These are phyloP conservation scores for Moricandia arvensis DNA, from an alignment of 345 rosid species.

Conservation along the genomic window DNA sequence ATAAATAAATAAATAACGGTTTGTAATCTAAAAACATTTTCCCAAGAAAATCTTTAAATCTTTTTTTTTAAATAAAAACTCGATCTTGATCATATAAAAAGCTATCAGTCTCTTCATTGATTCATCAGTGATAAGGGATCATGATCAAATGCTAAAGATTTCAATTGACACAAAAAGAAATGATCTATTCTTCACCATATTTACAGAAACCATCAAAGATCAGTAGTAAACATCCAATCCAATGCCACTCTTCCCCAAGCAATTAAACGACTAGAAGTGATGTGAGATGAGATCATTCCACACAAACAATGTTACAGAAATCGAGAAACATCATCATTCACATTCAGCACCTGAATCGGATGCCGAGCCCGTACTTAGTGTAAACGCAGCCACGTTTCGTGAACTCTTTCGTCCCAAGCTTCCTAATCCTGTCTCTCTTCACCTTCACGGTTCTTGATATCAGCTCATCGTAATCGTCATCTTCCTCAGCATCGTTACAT, in stretches of 20 bases:
- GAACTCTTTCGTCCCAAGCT: conserved; percentile 36
- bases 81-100: neutral
- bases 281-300: neutral
- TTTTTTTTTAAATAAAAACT: too few relatives aligned
- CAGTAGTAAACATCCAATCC: neutral
- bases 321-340: neutral
- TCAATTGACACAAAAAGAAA: neutral
- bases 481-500: neutral
- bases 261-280: neutral
- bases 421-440: conserved; percentile 54
- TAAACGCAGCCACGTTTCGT: conserved; percentile 52
- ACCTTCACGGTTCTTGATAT: conserved; percentile 35
- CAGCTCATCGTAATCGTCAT: conserved; percentile 38
- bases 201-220: neutral
- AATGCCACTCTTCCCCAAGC: too few relatives aligned
- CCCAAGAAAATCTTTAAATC: too few relatives aligned
- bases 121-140: neutral
- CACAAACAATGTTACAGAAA: neutral
- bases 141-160: neutral
- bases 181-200: neutral
- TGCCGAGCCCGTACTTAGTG: conserved; percentile 55
- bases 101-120: too few relatives aligned
- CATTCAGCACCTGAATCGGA: neutral
- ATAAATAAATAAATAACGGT: too few relatives aligned
- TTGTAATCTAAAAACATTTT: too few relatives aligned